A percentile compares a stretch with the other conserved stretches of the same genome.
phyloP scores from a whole-genome alignment of 306 rosid genomes.

The Rosa lucieae region DNA sequence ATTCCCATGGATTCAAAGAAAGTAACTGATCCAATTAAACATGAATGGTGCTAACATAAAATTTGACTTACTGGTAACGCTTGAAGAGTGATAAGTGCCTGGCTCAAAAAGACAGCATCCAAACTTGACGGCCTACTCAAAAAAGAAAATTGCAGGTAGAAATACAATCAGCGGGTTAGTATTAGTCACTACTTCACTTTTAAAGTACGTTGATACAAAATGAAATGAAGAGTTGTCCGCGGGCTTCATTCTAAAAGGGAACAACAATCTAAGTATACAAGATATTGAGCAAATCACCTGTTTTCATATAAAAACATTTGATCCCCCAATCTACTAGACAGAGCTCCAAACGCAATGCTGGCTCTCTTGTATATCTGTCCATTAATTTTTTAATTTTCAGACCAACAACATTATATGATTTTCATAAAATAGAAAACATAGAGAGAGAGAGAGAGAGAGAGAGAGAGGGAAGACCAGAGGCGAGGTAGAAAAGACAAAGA shows the following conservation, averaged over 20 bases:
- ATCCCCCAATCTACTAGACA: slow-evolving; percentile 73
- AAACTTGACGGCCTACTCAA: slow-evolving; percentile 83
- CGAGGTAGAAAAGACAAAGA: slow-evolving; percentile 13
- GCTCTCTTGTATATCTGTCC: slow-evolving; percentile 77
- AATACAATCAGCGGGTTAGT: slow-evolving; percentile 9
- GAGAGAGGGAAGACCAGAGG: background rate
- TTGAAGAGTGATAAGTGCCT: slow-evolving; percentile 66
- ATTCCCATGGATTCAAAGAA: background rate
- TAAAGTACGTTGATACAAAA: slow-evolving; percentile 7
- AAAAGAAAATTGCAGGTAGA: slow-evolving; percentile 24
- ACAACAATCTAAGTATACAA: background rate
- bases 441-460: background rate
- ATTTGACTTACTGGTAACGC: slow-evolving; percentile 82
- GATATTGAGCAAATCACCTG: slow-evolving; percentile 53
- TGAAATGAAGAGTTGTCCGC: background rate
- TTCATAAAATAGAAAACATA: slow-evolving; percentile 8
- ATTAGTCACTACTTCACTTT: slow-evolving; percentile 6
- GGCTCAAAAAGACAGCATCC: slow-evolving; percentile 89
- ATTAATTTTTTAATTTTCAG: slow-evolving; percentile 29
- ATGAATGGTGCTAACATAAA: background rate
- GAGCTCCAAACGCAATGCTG: slow-evolving; percentile 61
- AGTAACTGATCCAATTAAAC: background rate
- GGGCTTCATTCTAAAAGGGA: slow-evolving; percentile 12
- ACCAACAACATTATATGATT: background rate
- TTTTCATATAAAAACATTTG: slow-evolving; percentile 60